These are phyloP conservation scores for Lodderomyces theae DNA, from an alignment of 1,139 yeast genomes.

Conservation along the genomic window DNA sequence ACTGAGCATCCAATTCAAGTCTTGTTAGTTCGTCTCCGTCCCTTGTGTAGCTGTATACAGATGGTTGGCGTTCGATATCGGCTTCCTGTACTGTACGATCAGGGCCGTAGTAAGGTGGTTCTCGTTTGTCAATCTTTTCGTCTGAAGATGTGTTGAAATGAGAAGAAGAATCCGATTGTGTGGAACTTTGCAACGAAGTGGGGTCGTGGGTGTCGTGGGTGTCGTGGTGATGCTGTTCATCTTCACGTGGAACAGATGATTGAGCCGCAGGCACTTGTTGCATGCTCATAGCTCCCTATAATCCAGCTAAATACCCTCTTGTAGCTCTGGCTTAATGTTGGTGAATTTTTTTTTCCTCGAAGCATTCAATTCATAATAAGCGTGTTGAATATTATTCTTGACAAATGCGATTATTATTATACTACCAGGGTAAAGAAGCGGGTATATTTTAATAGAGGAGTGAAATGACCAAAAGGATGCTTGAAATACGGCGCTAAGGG, in stretches of 20 bases:
- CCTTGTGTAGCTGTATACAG: background rate
- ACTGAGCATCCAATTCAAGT: conserved; percentile 24
- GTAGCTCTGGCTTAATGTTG: no score
- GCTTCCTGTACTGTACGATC: background rate
- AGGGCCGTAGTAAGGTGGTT: background rate
- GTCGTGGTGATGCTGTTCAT: background rate
- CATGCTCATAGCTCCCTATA: no score
- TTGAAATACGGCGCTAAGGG: no score
- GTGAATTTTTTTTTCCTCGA: no score
- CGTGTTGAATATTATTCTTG: background rate
- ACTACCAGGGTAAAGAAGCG: no score
- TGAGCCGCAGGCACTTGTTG: background rate
- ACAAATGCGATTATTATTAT: background rate
- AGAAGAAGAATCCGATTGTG: background rate
- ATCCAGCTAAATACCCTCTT: background rate
- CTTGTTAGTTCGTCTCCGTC: conserved; percentile 27
- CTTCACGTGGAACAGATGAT: background rate
- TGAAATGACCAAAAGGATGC: no score
- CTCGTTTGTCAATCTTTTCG: background rate
- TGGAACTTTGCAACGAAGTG: no score
- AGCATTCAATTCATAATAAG: background rate
- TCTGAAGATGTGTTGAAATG: background rate
- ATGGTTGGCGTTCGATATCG: background rate
- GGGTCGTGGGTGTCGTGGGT: no score
- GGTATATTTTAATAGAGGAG: no score